Base-by-base conservation (phyloP, 805 yeast species). In the Starmerella scarabaei region DNA sequence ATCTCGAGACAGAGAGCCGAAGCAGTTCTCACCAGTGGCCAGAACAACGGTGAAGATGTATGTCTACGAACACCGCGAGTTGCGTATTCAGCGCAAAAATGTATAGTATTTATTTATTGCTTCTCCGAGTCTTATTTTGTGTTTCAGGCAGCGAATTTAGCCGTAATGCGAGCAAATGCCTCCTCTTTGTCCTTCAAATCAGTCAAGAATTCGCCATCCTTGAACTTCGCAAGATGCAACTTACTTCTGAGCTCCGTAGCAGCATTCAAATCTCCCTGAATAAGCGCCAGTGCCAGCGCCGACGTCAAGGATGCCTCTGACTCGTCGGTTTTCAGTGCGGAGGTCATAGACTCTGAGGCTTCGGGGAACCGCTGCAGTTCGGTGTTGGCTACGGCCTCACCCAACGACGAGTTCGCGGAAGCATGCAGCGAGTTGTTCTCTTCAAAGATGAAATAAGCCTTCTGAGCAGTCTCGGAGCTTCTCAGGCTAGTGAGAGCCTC, bases 291-390 rank as follows among this genome's bases (percentile, higher is more conserved):
- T 3, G 84, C 69, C 44, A 81, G 73, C 54, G 75, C 69, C 55
- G 79, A 75, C 35, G 84, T 80, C 44, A 68, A 60, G 29, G 62
- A 65, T 15, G 62, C 63, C 24, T 64, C 59, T 28, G 58, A 50
- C 17, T 32, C 35, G 34, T 60, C 60, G 9, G 61, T 50, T 15
- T 57, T 65, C 33, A 63, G 56, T 44, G 62, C 63, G n/a, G 65
- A 61, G 30, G 47, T 36, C 21, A 65, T 40, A 11, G 61, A 65
- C 46, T 81, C 82, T 43, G 71, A 70, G 8, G 94, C 86, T 61
- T 88, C 96, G 2, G 86, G 88, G 41, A 73, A 65, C 54, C 86
- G 80, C 37, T 76, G 73, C 57, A 84, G 71, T 62, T 82, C 84
- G 52, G 86, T 62, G 46, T 86, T 84, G 44, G 85, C 67, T 9